A percentile compares a stretch with the other conserved stretches of the same genome.
phyloP scores from a whole-genome alignment of 225 moss, liverwort and hornwort species.

The Marchantia polymorpha region DNA sequence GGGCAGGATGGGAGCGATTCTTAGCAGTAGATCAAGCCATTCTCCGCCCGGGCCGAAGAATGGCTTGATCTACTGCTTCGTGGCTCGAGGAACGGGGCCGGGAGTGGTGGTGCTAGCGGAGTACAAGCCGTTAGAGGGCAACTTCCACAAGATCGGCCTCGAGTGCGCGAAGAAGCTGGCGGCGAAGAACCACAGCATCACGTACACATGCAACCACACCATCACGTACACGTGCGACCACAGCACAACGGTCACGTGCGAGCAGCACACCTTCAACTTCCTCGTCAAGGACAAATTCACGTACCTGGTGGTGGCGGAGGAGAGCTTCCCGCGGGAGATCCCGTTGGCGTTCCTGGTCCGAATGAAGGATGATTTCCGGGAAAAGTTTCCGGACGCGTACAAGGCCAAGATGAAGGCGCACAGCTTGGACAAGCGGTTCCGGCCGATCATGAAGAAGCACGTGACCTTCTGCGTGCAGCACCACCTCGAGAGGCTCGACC shows the following conservation, averaged over 20 bases:
- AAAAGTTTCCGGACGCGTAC: slow-evolving; percentile 3
- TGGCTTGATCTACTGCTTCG: slow-evolving; percentile 32
- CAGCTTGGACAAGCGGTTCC: slow-evolving; percentile 32
- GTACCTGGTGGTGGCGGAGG: slow-evolving; percentile 32
- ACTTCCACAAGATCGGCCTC: slow-evolving; percentile 24
- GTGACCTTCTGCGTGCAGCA: slow-evolving; percentile 24
- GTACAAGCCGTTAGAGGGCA: slow-evolving; percentile 28
- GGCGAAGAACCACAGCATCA: slow-evolving; percentile 26
- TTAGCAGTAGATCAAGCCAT: too few species aligned
- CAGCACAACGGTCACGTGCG: too few species aligned
- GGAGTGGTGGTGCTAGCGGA: slow-evolving; percentile 37
- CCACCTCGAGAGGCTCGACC: slow-evolving; percentile 25
- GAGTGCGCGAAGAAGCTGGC: slow-evolving; percentile 30
- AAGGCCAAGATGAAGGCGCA: slow-evolving; percentile 14
- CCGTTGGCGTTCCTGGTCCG: slow-evolving; percentile 27
- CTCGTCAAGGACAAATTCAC: too few species aligned
- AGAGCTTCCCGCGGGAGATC: slow-evolving; percentile 27
- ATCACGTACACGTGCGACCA: slow-evolving; percentile 37
- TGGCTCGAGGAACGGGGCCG: too few species aligned
- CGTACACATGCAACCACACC: slow-evolving; percentile 33
- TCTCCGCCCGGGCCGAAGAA: too few species aligned
- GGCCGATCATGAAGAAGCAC: slow-evolving; percentile 22
- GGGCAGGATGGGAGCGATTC: too few species aligned
- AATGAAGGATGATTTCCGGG: slow-evolving; percentile 29
- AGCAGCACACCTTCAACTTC: too few species aligned